Evolutionary conservation across 768 basidiomycete species (phyloP).

Genomic region (Lepiota brunneoincarnata): DNA sequence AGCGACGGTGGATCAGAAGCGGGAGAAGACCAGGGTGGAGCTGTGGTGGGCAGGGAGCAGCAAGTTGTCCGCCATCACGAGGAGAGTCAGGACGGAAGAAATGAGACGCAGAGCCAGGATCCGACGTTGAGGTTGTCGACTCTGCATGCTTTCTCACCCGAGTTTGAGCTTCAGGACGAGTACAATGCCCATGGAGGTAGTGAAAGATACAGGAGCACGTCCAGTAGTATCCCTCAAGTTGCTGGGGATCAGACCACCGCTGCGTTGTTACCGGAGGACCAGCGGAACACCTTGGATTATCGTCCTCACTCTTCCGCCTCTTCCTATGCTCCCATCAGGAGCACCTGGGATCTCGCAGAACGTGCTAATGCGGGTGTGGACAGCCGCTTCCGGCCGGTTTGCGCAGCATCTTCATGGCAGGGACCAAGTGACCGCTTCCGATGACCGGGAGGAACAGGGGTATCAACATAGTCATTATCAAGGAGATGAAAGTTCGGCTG

Average conservation of each 20-base stretch:
- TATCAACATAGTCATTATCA: not conserved
- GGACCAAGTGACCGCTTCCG: too few species aligned
- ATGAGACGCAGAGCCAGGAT: constrained; percentile 5
- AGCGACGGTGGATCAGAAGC: constrained; percentile 11
- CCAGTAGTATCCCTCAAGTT: not conserved
- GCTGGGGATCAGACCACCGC: not conserved
- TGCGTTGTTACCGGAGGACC: not conserved
- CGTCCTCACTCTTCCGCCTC: not conserved
- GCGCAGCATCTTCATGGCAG: too few species aligned
- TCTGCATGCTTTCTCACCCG: constrained; percentile 37
- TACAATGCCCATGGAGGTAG: constrained; percentile 16
- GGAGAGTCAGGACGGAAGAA: not conserved
- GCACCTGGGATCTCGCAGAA: not conserved
- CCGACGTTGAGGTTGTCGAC: constrained; percentile 13
- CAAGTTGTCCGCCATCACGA: constrained; percentile 2
- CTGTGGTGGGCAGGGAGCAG: not conserved
- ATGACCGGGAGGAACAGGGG: not conserved
- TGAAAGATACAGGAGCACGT: constrained; percentile 1
- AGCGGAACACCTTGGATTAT: not conserved
- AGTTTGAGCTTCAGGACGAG: constrained; percentile 31
- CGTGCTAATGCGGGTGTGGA: not conserved
- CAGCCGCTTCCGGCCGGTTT: not conserved
- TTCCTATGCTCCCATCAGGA: not conserved
- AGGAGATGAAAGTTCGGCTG: not conserved
- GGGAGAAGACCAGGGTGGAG: constrained; percentile 4